Evolutionary conservation across 768 basidiomycete species (phyloP), one percentile per base, ranked within the genome.

Genomic region (Rhizopogon rudus): DNA sequence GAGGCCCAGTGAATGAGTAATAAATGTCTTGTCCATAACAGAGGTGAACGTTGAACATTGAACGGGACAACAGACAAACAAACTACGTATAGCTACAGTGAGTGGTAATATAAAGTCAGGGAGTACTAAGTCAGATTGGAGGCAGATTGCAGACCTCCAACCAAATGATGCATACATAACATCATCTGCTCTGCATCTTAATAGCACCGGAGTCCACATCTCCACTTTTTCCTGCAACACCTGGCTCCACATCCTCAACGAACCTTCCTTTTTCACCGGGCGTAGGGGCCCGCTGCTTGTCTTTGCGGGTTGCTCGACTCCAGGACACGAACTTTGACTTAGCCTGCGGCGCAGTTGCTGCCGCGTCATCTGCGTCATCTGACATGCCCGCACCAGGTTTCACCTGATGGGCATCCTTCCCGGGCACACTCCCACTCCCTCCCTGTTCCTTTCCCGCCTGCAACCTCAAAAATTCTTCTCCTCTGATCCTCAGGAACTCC

Each of bases 401-500:
- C 20, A 84, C 66, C 58, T 79, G 76, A 37, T 73, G 71, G 40
- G 64, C 62, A 53, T 75, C 79, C 40, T 54, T 67, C 58, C 65
- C 69, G 42, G 70, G 69, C 35, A 65, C 6, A 29, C 63, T 31
- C 53, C 52, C 56, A 41, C 55, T 41, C 29, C 54, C 67, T 46
- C 65, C 71, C 40, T 61, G 63, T 51, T 63, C 66, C 39, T 59
- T 61, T 60, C 65, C 74, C 1, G 72, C 75, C 54, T 77, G 71
- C 56, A 77, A 60, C 65, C 78, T 83, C 48, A 92, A 65, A 63
- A 77, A 83, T 63, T 90, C 85, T 54, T 87, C 84, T 0, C 90
- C 92, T 44, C 94, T 78, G 31, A 91, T 76, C 37, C 86, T 78
- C 52, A 97, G 71, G 69, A 82, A 93, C 67, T 93, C 91, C 65